Evolutionary conservation across 306 rosid species (phyloP).

Genomic region (Rubus parviflorus): DNA sequence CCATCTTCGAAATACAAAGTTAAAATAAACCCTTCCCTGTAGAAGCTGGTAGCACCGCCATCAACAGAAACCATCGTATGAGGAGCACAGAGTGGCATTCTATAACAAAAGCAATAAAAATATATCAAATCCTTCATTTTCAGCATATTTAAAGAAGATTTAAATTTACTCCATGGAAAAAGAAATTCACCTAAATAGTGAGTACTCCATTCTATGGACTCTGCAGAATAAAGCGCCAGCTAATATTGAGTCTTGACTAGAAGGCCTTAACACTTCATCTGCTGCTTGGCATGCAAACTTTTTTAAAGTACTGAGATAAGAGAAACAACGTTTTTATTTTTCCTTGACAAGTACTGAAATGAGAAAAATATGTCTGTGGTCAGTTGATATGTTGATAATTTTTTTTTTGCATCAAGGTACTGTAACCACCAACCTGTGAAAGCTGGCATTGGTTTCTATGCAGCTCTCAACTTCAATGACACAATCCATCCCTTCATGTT

Average conservation of each 20-base stretch:
- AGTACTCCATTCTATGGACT: conserved; percentile 57
- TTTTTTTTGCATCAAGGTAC: conserved; percentile 4
- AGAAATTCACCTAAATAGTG: conserved; percentile 61
- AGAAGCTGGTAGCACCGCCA: conserved; percentile 39
- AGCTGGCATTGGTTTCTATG: conserved; percentile 70
- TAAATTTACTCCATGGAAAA: conserved; percentile 4
- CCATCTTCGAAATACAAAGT: conserved; percentile 85
- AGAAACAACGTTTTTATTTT: neutral
- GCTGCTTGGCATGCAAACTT: conserved; percentile 55
- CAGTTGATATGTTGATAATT: conserved; percentile 13
- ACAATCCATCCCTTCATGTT: conserved; percentile 55
- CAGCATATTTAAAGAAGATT: conserved; percentile 4
- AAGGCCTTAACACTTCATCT: conserved; percentile 46
- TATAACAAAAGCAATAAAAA: conserved; percentile 33
- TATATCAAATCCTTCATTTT: neutral
- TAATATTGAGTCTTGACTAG: conserved; percentile 32
- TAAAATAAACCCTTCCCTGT: conserved; percentile 81
- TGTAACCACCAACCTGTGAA: conserved; percentile 68
- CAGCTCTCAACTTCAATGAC: conserved; percentile 81
- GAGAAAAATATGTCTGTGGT: conserved; percentile 23
- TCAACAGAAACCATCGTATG: conserved; percentile 50
- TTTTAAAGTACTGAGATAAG: conserved; percentile 56
- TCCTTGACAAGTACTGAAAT: neutral
- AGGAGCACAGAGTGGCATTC: conserved; percentile 71
- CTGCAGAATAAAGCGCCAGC: conserved; percentile 40